Evolutionary conservation across 2,329 filamentous ascomycete genomes (phyloP).

Genomic region (Verticillium nubilum): DNA sequence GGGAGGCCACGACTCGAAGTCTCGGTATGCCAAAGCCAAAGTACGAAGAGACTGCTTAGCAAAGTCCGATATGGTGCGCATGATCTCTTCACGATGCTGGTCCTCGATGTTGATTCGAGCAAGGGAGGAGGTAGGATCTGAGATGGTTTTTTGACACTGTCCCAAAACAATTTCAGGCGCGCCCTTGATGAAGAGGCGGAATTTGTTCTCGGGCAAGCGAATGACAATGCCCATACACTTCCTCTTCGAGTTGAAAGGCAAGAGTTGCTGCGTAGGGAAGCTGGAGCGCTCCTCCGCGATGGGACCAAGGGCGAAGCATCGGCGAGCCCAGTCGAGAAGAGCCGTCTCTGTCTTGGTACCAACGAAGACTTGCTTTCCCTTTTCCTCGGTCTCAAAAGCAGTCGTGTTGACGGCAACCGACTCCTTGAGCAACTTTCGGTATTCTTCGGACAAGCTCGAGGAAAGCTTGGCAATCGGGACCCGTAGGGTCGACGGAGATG

Average conservation of each 20-base stretch:
- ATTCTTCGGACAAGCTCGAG: slow-evolving; percentile 23
- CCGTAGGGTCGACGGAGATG: background rate
- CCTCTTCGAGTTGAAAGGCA: slow-evolving; percentile 46
- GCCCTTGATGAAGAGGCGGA: slow-evolving; percentile 45
- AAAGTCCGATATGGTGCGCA: slow-evolving; percentile 39
- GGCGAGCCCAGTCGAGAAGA: slow-evolving; percentile 29
- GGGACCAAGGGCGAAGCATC: slow-evolving; percentile 29
- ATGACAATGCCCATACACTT: slow-evolving; percentile 43
- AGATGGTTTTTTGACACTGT: slow-evolving; percentile 34
- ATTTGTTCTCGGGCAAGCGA: slow-evolving; percentile 21
- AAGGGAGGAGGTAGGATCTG: slow-evolving; percentile 36
- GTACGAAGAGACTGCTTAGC: slow-evolving; percentile 63
- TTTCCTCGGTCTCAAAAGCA: slow-evolving; percentile 44
- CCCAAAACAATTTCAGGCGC: slow-evolving; percentile 45
- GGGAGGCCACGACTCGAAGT: slow-evolving; percentile 63
- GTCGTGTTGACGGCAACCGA: slow-evolving; percentile 44
- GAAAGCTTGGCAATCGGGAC: slow-evolving; percentile 8
- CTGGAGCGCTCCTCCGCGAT: slow-evolving; percentile 42
- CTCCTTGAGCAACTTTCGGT: slow-evolving; percentile 29
- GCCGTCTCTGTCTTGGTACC: slow-evolving; percentile 53
- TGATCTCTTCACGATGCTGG: slow-evolving; percentile 19
- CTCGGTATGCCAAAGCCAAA: slow-evolving; percentile 60
- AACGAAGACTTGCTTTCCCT: slow-evolving; percentile 37
- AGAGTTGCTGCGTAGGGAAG: slow-evolving; percentile 38
- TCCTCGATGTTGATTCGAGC: slow-evolving; percentile 24